Conservation (phyloP, 306 rosid species). For the Carpinus fangiana region DNA sequence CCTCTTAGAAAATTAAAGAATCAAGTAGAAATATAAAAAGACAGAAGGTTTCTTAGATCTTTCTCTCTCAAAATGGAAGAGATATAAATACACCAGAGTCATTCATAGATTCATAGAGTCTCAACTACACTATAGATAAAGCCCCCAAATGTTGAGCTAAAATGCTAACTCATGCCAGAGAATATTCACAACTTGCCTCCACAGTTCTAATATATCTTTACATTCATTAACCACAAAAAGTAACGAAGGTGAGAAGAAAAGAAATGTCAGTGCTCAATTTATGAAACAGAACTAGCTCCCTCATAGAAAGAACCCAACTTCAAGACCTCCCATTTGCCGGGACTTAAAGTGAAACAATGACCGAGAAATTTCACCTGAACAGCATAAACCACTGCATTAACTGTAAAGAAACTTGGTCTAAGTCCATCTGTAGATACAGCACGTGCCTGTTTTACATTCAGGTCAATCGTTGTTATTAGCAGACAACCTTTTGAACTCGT, state of each 20-base stretch:
- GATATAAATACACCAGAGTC: not conserved
- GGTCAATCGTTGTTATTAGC: constrained; percentile 4
- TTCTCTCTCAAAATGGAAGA: not conserved
- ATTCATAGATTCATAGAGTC: not conserved
- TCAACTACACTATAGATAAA: not conserved
- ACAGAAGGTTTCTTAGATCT: not conserved
- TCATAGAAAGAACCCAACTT: constrained; percentile 21
- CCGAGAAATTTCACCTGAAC: constrained; percentile 75
- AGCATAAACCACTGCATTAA: constrained; percentile 82
- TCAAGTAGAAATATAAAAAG: not conserved
- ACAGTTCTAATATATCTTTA: not conserved
- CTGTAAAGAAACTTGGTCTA: constrained; percentile 79
- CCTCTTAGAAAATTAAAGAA: not conserved
- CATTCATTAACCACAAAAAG: not conserved
- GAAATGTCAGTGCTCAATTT: not conserved
- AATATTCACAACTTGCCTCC: not conserved
- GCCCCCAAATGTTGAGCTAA: not conserved
- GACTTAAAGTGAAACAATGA: constrained; percentile 18
- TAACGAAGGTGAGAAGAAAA: constrained; percentile 2
- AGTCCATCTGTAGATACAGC: constrained; percentile 93
- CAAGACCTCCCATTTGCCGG: constrained; percentile 5
- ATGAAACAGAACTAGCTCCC: constrained; percentile 26
- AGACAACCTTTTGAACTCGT: not conserved
- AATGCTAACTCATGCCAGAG: not conserved
- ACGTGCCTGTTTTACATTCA: constrained; percentile 70